These are phyloP conservation scores for Phytophthora cryptogea DNA, from an alignment of 352 stramenopile genomes.

Conservation along the genomic window DNA sequence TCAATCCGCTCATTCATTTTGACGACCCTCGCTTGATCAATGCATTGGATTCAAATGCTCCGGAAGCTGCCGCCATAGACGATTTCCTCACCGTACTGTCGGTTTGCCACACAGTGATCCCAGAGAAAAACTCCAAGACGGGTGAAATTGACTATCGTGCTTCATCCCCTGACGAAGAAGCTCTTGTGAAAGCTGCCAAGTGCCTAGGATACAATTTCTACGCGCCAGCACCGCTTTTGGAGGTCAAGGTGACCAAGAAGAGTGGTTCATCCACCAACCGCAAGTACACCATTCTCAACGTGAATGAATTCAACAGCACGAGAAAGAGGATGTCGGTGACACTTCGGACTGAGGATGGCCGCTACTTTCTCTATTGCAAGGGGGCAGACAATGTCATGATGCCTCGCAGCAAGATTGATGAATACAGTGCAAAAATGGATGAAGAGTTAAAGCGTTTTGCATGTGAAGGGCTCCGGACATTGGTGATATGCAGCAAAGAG, in stretches of 20 bases:
- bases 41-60: slow-evolving; percentile 34
- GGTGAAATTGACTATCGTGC: slow-evolving; percentile 80
- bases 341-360: slow-evolving; percentile 56
- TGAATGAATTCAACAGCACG: slow-evolving; percentile 90
- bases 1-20: slow-evolving; percentile 70
- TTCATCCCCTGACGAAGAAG: slow-evolving; percentile 93
- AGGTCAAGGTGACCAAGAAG: slow-evolving; percentile 60
- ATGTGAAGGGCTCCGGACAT: slow-evolving; percentile 80
- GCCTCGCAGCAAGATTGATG: slow-evolving; percentile 46
- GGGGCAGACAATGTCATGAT: slow-evolving; percentile 89
- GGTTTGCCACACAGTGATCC: slow-evolving; percentile 81
- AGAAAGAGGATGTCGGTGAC: slow-evolving; percentile 99
- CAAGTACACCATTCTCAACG: slow-evolving; percentile 73
- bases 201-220: slow-evolving; percentile 70
- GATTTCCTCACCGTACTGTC: slow-evolving; percentile 76
- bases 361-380: slow-evolving; percentile 73
- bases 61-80: slow-evolving; percentile 42
- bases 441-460: slow-evolving; percentile 81
- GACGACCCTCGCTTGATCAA: slow-evolving; percentile 69
- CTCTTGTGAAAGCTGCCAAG: slow-evolving; percentile 89
- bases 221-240: slow-evolving; percentile 56
- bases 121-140: slow-evolving; percentile 51
- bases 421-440: slow-evolving; percentile 36
- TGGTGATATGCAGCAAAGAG: slow-evolving; percentile 72
- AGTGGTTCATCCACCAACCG: slow-evolving; percentile 27